phyloP scores from a whole-genome alignment of 192 early-diverging fungal species.

The Rhizoclosmatium globosum region DNA sequence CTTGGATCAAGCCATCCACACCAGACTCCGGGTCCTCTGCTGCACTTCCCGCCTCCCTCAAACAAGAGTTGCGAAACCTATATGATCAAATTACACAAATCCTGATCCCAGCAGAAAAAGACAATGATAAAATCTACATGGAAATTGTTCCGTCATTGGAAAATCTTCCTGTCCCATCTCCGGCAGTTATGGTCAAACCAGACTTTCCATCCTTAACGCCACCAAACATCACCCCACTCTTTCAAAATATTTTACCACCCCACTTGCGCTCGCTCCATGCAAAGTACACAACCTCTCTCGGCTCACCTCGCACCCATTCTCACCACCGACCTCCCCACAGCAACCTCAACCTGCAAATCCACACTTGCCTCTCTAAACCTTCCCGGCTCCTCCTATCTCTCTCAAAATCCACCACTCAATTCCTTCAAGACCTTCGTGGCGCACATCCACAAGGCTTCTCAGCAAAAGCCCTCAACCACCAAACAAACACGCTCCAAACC shows the following conservation, averaged over 20 bases:
- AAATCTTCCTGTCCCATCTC: background rate
- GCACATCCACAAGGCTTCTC: background rate
- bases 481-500: background rate
- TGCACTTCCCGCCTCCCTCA: background rate
- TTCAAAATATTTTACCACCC: background rate
- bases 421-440: background rate
- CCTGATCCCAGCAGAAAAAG: slow-evolving; percentile 14
- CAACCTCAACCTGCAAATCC: slow-evolving; percentile 6
- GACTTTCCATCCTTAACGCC: background rate
- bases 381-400: background rate
- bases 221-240: background rate
- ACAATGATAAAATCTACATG: slow-evolving; percentile 18
- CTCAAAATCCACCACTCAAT: slow-evolving; percentile 1
- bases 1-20: background rate
- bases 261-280: background rate
- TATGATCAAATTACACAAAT: background rate
- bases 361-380: background rate
- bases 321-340: background rate
- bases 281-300: background rate
- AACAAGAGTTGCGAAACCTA: background rate
- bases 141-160: background rate
- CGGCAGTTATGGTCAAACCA: slow-evolving; percentile 23
- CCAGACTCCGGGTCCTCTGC: background rate
- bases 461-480: background rate
- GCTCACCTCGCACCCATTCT: background rate